Conservation (phyloP, 2,329 filamentous ascomycete genomes). For the Trichoderma oligosporum region DNA sequence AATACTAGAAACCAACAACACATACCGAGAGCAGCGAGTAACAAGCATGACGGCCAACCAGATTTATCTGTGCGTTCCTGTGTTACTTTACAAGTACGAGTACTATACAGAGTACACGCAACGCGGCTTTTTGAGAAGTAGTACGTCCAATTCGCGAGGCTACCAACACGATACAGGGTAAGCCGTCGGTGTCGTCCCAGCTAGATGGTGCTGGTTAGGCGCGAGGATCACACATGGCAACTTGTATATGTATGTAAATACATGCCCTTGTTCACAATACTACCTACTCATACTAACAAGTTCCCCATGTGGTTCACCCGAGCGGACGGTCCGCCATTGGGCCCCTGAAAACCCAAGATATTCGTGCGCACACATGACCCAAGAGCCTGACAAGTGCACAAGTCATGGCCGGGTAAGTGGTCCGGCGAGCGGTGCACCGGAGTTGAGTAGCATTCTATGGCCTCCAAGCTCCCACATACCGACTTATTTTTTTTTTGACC, state of each 20-base stretch:
- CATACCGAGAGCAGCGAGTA: neutral
- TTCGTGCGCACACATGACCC: slow-evolving; percentile 27
- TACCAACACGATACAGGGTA: neutral
- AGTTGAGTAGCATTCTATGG: slow-evolving; percentile 10
- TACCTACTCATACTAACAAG: too few species aligned
- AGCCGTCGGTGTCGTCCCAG: neutral
- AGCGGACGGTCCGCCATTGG: slow-evolving; percentile 28
- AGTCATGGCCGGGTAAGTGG: slow-evolving; percentile 23
- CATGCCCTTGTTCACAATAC: slow-evolving; percentile 8
- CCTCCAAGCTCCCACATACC: slow-evolving; percentile 1
- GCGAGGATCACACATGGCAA: slow-evolving; percentile 18
- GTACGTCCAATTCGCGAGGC: neutral
- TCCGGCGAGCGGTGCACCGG: slow-evolving; percentile 16
- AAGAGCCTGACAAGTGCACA: slow-evolving; percentile 15
- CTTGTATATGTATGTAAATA: too few species aligned
- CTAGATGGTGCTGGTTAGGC: neutral
- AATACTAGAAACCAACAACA: slow-evolving; percentile 4
- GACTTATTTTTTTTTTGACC: neutral
- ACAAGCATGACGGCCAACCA: too few species aligned
- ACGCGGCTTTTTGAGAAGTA: neutral
- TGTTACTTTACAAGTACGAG: slow-evolving; percentile 2
- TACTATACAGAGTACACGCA: too few species aligned
- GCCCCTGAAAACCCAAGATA: slow-evolving; percentile 19
- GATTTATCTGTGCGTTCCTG: neutral
- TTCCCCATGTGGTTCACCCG: slow-evolving; percentile 23